Percentiles rank a stretch among this genome's conserved stretches.
Conservation (phyloP, 345 rosid species). For the Melaleuca quinquenervia region DNA sequence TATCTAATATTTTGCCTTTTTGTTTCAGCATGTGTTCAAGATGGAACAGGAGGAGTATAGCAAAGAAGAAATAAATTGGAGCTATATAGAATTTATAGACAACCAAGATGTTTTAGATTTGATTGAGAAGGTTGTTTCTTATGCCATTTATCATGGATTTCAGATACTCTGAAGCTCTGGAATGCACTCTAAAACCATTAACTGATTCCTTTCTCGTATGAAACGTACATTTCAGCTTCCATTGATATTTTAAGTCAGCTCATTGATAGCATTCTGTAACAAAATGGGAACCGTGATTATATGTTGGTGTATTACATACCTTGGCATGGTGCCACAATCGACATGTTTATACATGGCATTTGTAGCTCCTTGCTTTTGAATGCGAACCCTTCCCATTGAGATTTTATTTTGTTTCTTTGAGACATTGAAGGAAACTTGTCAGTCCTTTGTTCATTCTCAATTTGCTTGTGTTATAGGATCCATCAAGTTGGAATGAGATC, state of each 20-base stretch:
- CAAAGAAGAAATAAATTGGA: conserved; percentile 97
- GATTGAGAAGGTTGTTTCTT: conserved; percentile 78
- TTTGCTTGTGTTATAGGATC: neutral
- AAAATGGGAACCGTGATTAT: neutral
- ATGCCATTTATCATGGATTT: neutral
- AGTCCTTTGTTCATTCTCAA: neutral
- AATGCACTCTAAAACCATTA: neutral
- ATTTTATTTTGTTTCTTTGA: neutral
- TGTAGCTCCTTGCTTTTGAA: neutral
- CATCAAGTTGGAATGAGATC: neutral
- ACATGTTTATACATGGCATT: neutral
- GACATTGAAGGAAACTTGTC: neutral
- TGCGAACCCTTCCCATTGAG: neutral
- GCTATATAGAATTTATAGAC: conserved; percentile 96
- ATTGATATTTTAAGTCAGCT: neutral
- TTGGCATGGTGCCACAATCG: neutral
- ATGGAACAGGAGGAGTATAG: conserved; percentile 98
- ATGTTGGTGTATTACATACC: neutral
- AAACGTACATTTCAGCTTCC: neutral
- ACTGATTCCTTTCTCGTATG: neutral
- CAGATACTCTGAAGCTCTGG: neutral
- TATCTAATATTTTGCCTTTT: neutral
- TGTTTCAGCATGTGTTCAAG: conserved; percentile 94
- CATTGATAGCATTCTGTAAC: neutral
- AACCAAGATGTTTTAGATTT: conserved; percentile 97